phyloP scores from a whole-genome alignment of 192 early-diverging fungal species.

The Mortierella hygrophila region DNA sequence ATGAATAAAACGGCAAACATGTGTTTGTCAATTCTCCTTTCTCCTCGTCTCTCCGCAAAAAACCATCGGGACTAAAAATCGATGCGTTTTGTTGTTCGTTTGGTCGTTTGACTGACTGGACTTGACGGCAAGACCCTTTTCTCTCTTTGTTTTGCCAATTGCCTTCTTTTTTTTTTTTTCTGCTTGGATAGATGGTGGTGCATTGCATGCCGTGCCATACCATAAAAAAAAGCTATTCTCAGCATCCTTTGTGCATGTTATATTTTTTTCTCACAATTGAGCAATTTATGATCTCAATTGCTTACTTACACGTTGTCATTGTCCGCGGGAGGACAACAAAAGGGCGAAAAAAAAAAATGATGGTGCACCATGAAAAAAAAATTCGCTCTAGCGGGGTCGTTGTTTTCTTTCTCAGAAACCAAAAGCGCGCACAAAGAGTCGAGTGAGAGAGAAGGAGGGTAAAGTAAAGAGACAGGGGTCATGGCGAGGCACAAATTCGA shows the following conservation, averaged over 20 bases:
- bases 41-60: too few species aligned
- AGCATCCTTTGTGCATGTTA: not conserved
- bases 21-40: too few species aligned
- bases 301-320: not conserved
- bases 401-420: too few species aligned
- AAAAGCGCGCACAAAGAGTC: too few species aligned
- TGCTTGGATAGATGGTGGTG: not conserved
- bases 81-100: too few species aligned
- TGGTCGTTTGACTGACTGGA: not conserved
- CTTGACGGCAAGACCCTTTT: not conserved
- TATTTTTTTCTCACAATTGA: not conserved
- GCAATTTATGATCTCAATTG: not conserved
- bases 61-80: too few species aligned
- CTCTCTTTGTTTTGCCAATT: not conserved
- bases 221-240: not conserved
- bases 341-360: not conserved
- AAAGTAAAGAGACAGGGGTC: not conserved
- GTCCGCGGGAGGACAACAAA: not conserved
- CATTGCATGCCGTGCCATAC: not conserved
- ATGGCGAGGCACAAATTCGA: not conserved
- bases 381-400: not conserved
- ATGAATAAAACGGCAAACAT: too few species aligned
- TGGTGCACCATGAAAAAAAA: not conserved
- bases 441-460: too few species aligned
- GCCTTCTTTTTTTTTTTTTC: not conserved